A percentile compares a stretch with the other conserved stretches of the same genome.
Evolutionary conservation across 2,329 filamentous ascomycete species (phyloP).

Genomic region (Chaetomiaceae sp.): DNA sequence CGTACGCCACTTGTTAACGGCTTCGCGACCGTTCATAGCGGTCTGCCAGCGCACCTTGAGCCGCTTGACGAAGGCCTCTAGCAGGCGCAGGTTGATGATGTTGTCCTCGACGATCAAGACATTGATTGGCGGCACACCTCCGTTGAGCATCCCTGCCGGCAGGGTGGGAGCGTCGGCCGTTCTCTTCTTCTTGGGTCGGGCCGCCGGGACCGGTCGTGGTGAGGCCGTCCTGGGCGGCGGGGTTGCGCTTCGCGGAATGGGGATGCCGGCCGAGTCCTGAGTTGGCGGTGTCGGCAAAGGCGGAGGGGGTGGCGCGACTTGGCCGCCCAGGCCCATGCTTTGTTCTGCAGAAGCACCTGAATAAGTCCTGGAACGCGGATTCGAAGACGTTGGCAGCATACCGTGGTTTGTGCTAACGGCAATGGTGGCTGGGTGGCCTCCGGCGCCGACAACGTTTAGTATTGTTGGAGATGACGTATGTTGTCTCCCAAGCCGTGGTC

Average conservation of each 20-base stretch:
- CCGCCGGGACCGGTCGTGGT: constrained; percentile 39
- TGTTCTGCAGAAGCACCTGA: constrained; percentile 53
- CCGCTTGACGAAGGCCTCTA: constrained; percentile 93
- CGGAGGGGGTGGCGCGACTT: constrained; percentile 43
- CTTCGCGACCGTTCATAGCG: constrained; percentile 92
- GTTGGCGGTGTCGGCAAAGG: constrained; percentile 49
- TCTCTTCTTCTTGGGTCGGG: constrained; percentile 38
- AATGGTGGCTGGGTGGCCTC: constrained; percentile 25
- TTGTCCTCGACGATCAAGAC: constrained; percentile 98
- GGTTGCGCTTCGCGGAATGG: constrained; percentile 52
- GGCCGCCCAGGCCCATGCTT: constrained; percentile 21
- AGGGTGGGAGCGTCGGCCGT: constrained; percentile 38
- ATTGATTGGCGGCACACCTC: constrained; percentile 88
- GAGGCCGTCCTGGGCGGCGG: constrained; percentile 45
- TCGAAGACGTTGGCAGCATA: constrained; percentile 36
- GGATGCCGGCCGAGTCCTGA: constrained; percentile 36
- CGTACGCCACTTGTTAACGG: constrained; percentile 85
- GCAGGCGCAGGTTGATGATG: constrained; percentile 88
- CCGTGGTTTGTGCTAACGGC: constrained; percentile 28
- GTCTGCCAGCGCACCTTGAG: constrained; percentile 95
- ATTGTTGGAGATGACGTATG: constrained; percentile 79
- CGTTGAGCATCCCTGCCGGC: constrained; percentile 66
- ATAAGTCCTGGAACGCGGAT: constrained; percentile 52
- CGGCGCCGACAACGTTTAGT: constrained; percentile 51
- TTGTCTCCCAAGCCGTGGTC: constrained; percentile 61